Evolutionary conservation across 495 filamentous ascomycete genomes (phyloP).

Genomic region (Terfezia claveryi): DNA sequence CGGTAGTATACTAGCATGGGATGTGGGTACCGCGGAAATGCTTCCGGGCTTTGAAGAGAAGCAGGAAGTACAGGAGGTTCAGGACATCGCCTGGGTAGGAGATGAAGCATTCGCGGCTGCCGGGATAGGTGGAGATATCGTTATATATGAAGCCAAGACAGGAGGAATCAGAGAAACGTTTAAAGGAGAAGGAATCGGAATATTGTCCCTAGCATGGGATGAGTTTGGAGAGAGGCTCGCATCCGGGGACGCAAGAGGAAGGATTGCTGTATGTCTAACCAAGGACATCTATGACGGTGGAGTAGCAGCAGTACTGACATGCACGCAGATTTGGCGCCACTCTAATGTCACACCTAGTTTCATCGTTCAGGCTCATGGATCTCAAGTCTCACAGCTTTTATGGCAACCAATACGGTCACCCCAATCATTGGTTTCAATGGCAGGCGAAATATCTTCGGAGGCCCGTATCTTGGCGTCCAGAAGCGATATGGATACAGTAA

Average conservation of each 20-base stretch:
- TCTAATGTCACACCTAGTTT: not conserved
- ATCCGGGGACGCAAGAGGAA: slow-evolving; percentile 7
- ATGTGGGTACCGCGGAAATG: slow-evolving; percentile 21
- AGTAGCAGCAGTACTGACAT: too few species aligned
- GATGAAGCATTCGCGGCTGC: slow-evolving; percentile 36
- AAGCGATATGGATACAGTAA: too few species aligned
- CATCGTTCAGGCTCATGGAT: not conserved
- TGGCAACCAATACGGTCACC: not conserved
- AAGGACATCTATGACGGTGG: too few species aligned
- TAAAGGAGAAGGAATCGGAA: slow-evolving; percentile 4
- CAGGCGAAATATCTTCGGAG: not conserved
- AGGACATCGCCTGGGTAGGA: slow-evolving; percentile 39
- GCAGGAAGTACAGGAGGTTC: slow-evolving; percentile 25
- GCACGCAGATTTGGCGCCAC: not conserved
- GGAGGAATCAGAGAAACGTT: slow-evolving; percentile 3
- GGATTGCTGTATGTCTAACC: not conserved
- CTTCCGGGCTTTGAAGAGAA: slow-evolving; percentile 25
- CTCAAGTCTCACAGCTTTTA: not conserved
- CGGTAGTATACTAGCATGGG: slow-evolving; percentile 31
- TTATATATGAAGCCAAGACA: slow-evolving; percentile 10
- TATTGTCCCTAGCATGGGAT: slow-evolving; percentile 16
- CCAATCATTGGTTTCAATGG: too few species aligned
- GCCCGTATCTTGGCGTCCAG: not conserved
- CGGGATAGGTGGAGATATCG: slow-evolving; percentile 21
- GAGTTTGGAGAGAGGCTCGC: slow-evolving; percentile 12